Conservation (phyloP, 352 stramenopile genomes). For the Phytophthora quininea region DNA sequence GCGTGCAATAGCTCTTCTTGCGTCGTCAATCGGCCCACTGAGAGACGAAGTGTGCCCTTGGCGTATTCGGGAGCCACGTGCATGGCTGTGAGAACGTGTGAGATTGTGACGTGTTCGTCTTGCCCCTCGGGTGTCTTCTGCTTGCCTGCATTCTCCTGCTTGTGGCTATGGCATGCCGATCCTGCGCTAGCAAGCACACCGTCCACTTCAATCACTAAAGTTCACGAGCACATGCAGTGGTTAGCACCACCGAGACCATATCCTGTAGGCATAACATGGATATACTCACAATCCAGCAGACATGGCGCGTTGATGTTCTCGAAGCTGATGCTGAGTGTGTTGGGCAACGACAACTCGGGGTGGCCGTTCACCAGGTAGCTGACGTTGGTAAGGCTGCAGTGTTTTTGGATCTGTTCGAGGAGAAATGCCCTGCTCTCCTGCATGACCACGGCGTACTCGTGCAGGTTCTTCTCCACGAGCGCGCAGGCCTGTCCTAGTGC, state of each 20-base stretch:
- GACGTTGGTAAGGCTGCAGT: conserved; percentile 49
- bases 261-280: too few species aligned
- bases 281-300: conserved; percentile 79
- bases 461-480: conserved; percentile 73
- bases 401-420: conserved; percentile 57
- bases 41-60: conserved; percentile 94
- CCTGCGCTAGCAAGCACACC: conserved; percentile 92
- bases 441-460: conserved; percentile 75
- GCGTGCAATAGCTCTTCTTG: conserved; percentile 87
- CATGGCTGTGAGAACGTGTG: conserved; percentile 94
- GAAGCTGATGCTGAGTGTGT: conserved; percentile 97
- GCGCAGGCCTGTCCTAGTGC: conserved; percentile 90
- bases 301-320: conserved; percentile 78
- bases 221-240: not conserved
- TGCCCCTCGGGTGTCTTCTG: conserved; percentile 16
- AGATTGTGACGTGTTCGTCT: conserved; percentile 69
- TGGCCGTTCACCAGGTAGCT: conserved; percentile 88
- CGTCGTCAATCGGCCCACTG: conserved; percentile 91
- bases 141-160: conserved; percentile 29
- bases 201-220: conserved; percentile 73
- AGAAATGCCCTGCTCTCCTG: conserved; percentile 58
- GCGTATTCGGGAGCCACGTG: conserved; percentile 88
- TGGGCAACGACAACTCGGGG: conserved; percentile 87
- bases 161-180: conserved; percentile 93
- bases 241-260: too few species aligned